Base-by-base conservation (phyloP, 73 alveolate species). In the Paramecium biaurelia region DNA sequence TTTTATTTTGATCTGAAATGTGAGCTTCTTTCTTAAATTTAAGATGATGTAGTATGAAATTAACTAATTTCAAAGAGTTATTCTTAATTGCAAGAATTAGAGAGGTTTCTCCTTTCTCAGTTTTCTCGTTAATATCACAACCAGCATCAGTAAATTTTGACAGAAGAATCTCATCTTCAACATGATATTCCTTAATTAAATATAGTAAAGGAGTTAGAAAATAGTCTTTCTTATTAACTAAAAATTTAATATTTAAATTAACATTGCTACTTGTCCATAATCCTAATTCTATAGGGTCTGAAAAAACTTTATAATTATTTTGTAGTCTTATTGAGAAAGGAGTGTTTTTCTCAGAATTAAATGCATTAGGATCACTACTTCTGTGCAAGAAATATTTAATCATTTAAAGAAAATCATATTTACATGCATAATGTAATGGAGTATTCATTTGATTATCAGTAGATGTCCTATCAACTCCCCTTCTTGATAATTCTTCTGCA, bases 351-450 rank as follows among this genome's bases (percentile, higher is more conserved):
- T 87, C 70, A 53, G 38, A 37, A 89, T 93, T 86, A 14, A 37
- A 43, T 21, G 43, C 63, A 70, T 86, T 93, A 28, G 87, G 72
- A 89, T 86, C 92, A 15, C 58, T 47, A 24, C 85, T 86, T n/a
- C 70, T 32, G 9, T 41, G 49, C 7, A 95, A 76, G 20, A 95
- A 89, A 70, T 72, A 70, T 26, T 74, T 56, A 24, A 86, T 86
- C 24, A 95, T 85, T 18, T 59, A 23, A 7, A 24, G 26, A 23
- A 89, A 87, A 9, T 41, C 45, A 43, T 23, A 0, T 45, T 58
- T 67, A 18, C 87, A 95, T 57, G 98, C 99, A 87, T 93, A 96
- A 85, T 95, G 98, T n/a, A 96, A 92, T 20, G 98, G 95, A 11
- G 93, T 82, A 28, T 95, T 85, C 26, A 92, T 92, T 30, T 85